A percentile compares a stretch with the other conserved stretches of the same genome.
Conservation (phyloP, 805 yeast genomes). For the Ogataea ganodermae region DNA sequence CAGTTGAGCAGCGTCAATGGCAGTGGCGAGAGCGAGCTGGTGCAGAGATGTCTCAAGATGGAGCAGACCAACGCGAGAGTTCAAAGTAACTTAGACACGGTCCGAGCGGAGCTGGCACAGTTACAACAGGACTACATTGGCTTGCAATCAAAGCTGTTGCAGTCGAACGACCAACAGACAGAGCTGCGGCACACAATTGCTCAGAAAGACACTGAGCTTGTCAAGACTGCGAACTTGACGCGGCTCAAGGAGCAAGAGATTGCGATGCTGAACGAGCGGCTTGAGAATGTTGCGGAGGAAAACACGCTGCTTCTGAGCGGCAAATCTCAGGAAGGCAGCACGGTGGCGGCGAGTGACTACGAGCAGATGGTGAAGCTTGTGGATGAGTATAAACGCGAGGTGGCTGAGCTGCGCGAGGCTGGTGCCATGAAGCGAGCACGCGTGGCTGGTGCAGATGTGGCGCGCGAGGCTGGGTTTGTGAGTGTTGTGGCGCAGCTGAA, state of each 20-base stretch:
- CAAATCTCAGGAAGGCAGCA: constrained; percentile 12
- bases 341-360: constrained; percentile 24
- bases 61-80: constrained; percentile 6
- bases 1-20: background rate
- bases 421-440: constrained; percentile 1
- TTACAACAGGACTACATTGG: constrained; percentile 15
- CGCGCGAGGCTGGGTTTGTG: background rate
- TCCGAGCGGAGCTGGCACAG: constrained; percentile 11
- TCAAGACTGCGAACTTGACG: constrained; percentile 18
- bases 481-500: constrained; percentile 6
- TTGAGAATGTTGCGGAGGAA: constrained; percentile 20
- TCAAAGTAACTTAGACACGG: background rate
- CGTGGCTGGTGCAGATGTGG: constrained; percentile 1
- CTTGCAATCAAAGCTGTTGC: constrained; percentile 17
- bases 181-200: constrained; percentile 6
- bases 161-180: constrained; percentile 8
- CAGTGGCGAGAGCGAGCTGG: constrained; percentile 2
- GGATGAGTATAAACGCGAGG: constrained; percentile 55
- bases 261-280: constrained; percentile 22
- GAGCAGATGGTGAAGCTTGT: constrained; percentile 47
- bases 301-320: constrained; percentile 15
- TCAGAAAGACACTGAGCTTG: constrained; percentile 13
- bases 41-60: constrained; percentile 9
- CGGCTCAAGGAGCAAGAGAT: constrained; percentile 23
- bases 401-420: constrained; percentile 41